Conservation (phyloP, 1,139 yeast species). For the Scheffersomyces lignicola region DNA sequence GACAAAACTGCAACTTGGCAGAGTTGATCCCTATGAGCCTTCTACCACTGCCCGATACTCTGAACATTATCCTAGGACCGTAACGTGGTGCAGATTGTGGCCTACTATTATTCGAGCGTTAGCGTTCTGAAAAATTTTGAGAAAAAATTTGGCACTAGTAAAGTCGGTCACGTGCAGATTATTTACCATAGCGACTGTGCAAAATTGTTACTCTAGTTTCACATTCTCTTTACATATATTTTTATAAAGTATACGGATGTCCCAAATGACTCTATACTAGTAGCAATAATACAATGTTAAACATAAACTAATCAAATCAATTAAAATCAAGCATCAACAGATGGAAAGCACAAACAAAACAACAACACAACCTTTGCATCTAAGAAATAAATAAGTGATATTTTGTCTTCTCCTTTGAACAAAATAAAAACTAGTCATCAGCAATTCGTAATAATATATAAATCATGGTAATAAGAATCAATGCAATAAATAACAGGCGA, state of each 20-base stretch:
- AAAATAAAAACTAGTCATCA: too few relatives aligned
- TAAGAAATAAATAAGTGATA: too few relatives aligned
- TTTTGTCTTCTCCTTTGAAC: too few relatives aligned
- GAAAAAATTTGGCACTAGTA: background rate
- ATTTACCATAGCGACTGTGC: background rate
- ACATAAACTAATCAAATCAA: background rate
- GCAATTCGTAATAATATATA: too few relatives aligned
- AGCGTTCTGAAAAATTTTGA: conserved; percentile 1
- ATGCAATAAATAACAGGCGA: too few relatives aligned
- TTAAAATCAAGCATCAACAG: background rate
- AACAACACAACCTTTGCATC: too few relatives aligned
- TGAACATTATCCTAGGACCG: background rate
- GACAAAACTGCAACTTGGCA: background rate
- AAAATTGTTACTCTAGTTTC: too few relatives aligned
- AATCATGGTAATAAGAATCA: too few relatives aligned
- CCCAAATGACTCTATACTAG: background rate
- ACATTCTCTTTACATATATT: too few relatives aligned
- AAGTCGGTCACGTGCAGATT: background rate
- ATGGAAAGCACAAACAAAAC: background rate
- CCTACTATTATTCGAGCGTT: too few relatives aligned
- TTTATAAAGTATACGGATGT: background rate
- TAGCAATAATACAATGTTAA: background rate
- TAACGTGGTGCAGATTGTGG: background rate
- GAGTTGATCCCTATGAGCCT: background rate
- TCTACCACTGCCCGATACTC: conserved; percentile 2